Base-by-base conservation (phyloP, 805 yeast genomes). In the Blastobotrys terrestris region DNA sequence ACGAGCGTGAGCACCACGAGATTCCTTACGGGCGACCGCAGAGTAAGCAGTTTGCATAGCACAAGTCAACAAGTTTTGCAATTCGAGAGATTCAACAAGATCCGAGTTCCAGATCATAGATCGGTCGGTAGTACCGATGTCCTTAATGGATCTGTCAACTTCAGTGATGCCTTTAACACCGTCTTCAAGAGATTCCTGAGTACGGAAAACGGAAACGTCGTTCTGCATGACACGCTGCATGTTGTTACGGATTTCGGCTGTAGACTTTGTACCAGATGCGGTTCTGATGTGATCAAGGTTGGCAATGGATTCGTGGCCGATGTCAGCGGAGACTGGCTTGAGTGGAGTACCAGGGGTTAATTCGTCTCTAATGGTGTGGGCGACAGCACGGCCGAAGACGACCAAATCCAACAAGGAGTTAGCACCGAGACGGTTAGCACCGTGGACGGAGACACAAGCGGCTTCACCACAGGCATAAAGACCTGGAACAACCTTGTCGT, bases 91-190 rank as follows among this genome's bases (percentile, higher is more conserved):
- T 77, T 92, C 99, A 50, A 91, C 95, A 68, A 92, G 77, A 71
- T 92, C 99, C 49, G 96, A 84, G 80, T 92, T 92, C 99, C 99
- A 92, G 68, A 92, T 91, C 97, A 94, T 89, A 14, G 97, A 89
- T 76, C 97, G 84, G 72, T 92, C 99, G 59, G 91, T 81, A 58
- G 95, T 89, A 68, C 87, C 86, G 59, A 92, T 84, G 65, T 87
- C 83, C 44, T 71, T 72, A 67, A 88, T 85, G 39, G 85, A 72
- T 63, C 78, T 75, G 73, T 91, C 97, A 60, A 92, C 87, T 53
- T 72, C 80, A 56, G 74, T 75, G 67, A 92, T 88, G 63, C 84
- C 82, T 63, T 71, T 73, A 48, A 92, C 97, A 83, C 99, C 97
- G 60, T 83, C 86, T 68, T 90, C 96, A 69, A 92, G 78, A 49